Base-by-base conservation (phyloP, 1,139 yeast species). In the Pichia sp. region DNA sequence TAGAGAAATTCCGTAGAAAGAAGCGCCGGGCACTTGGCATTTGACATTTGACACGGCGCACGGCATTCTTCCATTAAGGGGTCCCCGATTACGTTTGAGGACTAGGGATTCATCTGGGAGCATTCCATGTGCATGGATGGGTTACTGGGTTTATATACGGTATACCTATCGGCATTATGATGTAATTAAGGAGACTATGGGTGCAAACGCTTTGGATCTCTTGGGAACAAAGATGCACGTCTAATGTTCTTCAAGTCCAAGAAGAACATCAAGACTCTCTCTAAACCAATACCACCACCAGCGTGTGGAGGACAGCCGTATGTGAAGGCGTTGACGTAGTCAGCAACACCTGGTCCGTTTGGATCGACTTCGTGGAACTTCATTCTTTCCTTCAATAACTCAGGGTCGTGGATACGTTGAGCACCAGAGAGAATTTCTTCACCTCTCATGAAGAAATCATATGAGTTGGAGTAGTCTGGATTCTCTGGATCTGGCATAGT, bases 371-470 rank as follows among this genome's bases (percentile, higher is more conserved):
- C 97, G 55, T 83, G 95, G 32, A 69, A 81, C 37, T 62, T 68
- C 81, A 93, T 80, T 67, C 97, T 79, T 64, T 83, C 74, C 52
- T 67, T 72, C 58, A 91, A 74, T 54, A 91, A 71, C 43, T 69
- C 84, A 38, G 94, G 77, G 61, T 93, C 98, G 62, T 91, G 99
- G 52, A 91, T 76, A 74, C 99, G 96, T 69, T 91, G 99, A 40
- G 98, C 98, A 54, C 99, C 99, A 18, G 96, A 87, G 53, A 91
- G 69, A 54, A 91, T 91, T 66, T 91, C 99, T 69, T 91, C 98
- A 58, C 99, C 99, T 68, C 98, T 82, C 97, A 91, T 91, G 72
- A 93, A 93, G 78, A 93, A 91, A 69, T 91, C 99, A 60, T 88
- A 83, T 15, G 93, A 82, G 75, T 91, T 91, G 49, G 96, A 87